phyloP scores from a whole-genome alignment of 305 asterid genomes.

The Solanum chacoense region DNA sequence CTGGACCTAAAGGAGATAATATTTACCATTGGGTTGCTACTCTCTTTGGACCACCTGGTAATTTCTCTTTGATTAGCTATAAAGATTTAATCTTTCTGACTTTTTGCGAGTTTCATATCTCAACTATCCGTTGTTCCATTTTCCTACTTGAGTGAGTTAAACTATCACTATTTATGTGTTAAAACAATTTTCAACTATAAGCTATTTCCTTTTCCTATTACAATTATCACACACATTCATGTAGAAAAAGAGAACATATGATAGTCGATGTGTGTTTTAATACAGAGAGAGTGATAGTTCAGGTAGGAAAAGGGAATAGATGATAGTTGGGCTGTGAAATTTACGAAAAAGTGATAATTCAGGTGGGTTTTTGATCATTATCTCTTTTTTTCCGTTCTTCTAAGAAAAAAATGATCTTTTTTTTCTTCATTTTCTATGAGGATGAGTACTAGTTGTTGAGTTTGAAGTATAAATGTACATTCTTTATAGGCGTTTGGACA shows the following conservation, averaged over 20 bases:
- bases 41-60: conserved; percentile 78
- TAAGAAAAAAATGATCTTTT: not conserved
- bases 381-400: not conserved
- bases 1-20: conserved; percentile 93
- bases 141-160: not conserved
- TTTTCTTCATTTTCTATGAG: not conserved
- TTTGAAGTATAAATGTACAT: not conserved
- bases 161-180: not conserved
- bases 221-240: not conserved
- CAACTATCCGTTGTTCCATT: not conserved
- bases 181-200: not conserved
- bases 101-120: not conserved
- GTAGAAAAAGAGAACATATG: not conserved
- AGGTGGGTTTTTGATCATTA: not conserved
- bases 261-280: not conserved
- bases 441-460: not conserved
- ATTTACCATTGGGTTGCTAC: conserved; percentile 93
- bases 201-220: not conserved
- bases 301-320: too few relatives aligned
- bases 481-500: not conserved
- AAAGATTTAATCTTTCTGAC: not conserved
- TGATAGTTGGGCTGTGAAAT: not conserved
- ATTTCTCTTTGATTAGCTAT: not conserved
- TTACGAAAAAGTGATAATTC: not conserved
- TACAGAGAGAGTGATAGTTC: too few relatives aligned